Evolutionary conservation across 208 protist genomes (phyloP).

Genomic region (Trypanosoma platydactyli): DNA sequence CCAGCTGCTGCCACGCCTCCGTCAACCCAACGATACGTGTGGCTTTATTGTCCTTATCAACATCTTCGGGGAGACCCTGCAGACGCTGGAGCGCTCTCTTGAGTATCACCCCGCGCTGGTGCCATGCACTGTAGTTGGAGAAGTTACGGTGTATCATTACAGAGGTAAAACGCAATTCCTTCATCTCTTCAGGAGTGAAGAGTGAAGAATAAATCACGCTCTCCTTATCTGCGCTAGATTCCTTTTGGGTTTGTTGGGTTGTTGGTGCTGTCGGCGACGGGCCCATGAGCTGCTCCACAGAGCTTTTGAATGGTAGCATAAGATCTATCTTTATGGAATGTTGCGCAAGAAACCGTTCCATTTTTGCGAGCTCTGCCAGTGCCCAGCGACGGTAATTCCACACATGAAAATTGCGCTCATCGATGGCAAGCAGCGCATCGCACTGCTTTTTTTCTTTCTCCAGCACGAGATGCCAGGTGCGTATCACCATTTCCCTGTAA

Average conservation of each 20-base stretch:
- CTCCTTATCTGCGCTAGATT: background rate
- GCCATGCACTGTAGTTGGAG: constrained; percentile 98
- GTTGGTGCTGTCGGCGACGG: background rate
- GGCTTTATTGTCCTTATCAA: background rate
- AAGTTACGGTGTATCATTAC: constrained; percentile 93
- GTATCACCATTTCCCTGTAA: constrained; percentile 9
- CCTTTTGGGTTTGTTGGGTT: background rate
- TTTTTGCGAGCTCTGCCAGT: constrained; percentile 25
- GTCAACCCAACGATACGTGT: background rate
- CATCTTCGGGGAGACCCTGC: background rate
- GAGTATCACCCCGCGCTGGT: constrained; percentile 84
- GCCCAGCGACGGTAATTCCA: constrained; percentile 88
- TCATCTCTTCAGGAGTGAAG: constrained; percentile 43
- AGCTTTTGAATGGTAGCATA: background rate
- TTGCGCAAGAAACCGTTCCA: constrained; percentile 21
- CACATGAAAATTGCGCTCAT: constrained; percentile 91
- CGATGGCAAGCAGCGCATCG: constrained; percentile 66
- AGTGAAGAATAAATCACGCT: constrained; percentile 3
- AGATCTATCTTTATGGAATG: constrained; percentile 19
- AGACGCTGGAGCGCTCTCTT: constrained; percentile 35
- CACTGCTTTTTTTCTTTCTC: constrained; percentile 66
- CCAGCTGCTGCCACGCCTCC: constrained; percentile 32
- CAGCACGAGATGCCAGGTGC: constrained; percentile 31
- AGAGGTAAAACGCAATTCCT: constrained; percentile 83
- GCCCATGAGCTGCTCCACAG: background rate